Percentiles rank a stretch among this genome's conserved stretches.
These are phyloP conservation scores for Corylus heterophylla DNA, from an alignment of 306 rosid species.

Conservation along the genomic window DNA sequence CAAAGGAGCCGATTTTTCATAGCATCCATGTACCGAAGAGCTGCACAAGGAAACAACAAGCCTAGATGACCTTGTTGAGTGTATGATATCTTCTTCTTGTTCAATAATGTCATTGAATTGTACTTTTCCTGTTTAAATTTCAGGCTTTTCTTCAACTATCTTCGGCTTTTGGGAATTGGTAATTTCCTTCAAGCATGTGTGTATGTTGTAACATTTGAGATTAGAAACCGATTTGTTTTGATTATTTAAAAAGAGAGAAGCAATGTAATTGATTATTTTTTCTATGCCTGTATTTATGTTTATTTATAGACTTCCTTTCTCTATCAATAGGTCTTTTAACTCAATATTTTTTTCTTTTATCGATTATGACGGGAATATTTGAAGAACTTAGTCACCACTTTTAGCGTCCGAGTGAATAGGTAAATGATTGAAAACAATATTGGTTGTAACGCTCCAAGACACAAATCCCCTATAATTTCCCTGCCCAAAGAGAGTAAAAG, in stretches of 20 bases:
- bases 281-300: background rate
- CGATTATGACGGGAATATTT: too few species aligned
- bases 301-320: background rate
- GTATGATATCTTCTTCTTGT: constrained; percentile 16
- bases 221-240: background rate
- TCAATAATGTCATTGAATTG: constrained; percentile 57
- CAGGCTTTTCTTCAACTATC: background rate
- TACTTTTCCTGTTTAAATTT: background rate
- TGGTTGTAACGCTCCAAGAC: too few species aligned
- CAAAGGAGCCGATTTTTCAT: constrained; percentile 75
- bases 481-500: too few species aligned
- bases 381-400: too few species aligned
- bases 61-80: background rate
- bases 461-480: too few species aligned
- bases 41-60: constrained; percentile 43
- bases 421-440: too few species aligned
- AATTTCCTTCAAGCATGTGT: background rate
- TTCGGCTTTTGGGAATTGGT: background rate
- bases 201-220: constrained; percentile 3
- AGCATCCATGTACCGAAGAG: constrained; percentile 55
- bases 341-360: too few species aligned
- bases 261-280: background rate
- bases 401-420: too few species aligned
- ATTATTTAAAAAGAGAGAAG: background rate
- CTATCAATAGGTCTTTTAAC: background rate